Evolutionary conservation across 2,329 filamentous ascomycete genomes (phyloP).

Genomic region (Sclerotinia nivalis): DNA sequence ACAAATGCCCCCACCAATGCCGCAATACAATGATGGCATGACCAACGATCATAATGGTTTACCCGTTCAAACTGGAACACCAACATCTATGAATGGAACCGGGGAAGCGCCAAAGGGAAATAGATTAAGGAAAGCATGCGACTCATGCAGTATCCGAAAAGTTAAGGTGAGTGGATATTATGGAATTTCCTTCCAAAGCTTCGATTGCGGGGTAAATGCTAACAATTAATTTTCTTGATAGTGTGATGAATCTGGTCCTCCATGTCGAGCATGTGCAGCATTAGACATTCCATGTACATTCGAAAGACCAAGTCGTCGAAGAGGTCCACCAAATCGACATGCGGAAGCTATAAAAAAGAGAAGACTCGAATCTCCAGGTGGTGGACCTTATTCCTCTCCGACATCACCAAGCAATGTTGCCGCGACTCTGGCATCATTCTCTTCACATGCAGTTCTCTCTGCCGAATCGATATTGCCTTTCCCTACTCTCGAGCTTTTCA

Average conservation of each 20-base stretch:
- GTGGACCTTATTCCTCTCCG: conserved; percentile 34
- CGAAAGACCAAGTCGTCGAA: conserved; percentile 60
- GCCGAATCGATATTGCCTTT: conserved; percentile 72
- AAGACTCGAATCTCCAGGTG: conserved; percentile 44
- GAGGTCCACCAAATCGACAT: conserved; percentile 66
- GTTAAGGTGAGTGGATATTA: conserved; percentile 47
- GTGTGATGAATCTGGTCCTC: conserved; percentile 67
- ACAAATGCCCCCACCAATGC: conserved; percentile 24
- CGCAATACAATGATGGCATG: conserved; percentile 28
- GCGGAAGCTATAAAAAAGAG: conserved; percentile 67
- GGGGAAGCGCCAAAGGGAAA: conserved; percentile 38
- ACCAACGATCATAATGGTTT: conserved; percentile 29
- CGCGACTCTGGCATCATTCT: conserved; percentile 40
- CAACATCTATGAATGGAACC: conserved; percentile 27
- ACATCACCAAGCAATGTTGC: conserved; percentile 40
- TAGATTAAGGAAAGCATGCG: conserved; percentile 52
- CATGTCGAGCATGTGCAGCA: conserved; percentile 63
- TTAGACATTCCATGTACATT: conserved; percentile 69
- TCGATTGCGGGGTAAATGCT: conserved; percentile 20
- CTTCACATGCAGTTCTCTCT: conserved; percentile 48
- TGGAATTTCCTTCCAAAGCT: not conserved
- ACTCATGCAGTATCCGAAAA: conserved; percentile 54
- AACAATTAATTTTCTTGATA: conserved; percentile 38
- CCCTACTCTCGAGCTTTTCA: conserved; percentile 65
- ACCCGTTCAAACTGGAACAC: conserved; percentile 24